Evolutionary conservation across 2,329 filamentous ascomycete genomes (phyloP).

Genomic region (Hypoxylon sp.): DNA sequence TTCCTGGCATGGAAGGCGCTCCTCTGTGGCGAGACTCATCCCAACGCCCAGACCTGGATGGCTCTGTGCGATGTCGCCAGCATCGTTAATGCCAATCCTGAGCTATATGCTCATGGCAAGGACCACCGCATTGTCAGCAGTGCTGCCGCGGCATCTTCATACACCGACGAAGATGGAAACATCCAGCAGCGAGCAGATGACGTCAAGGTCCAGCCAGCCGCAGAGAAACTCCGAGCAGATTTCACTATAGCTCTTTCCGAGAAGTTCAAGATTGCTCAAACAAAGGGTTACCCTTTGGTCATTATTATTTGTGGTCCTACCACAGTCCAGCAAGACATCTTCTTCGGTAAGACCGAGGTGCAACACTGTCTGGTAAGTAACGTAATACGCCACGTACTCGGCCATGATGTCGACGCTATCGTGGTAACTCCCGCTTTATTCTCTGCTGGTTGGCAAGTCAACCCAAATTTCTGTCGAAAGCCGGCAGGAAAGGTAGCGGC

Average conservation of each 20-base stretch:
- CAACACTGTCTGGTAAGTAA: slow-evolving; percentile 35
- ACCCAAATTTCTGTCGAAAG: slow-evolving; percentile 46
- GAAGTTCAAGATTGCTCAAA: slow-evolving; percentile 38
- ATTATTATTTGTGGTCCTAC: slow-evolving; percentile 52
- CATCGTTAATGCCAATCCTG: slow-evolving; percentile 40
- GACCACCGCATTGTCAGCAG: slow-evolving; percentile 45
- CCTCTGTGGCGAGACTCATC: slow-evolving; percentile 40
- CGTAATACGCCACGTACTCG: slow-evolving; percentile 44
- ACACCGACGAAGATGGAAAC: background rate
- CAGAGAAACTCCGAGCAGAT: slow-evolving; percentile 35
- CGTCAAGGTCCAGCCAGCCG: slow-evolving; percentile 46
- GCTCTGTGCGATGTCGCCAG: slow-evolving; percentile 46
- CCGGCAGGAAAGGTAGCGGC: slow-evolving; percentile 14
- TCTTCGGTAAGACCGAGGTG: slow-evolving; percentile 41
- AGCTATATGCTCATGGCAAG: slow-evolving; percentile 48
- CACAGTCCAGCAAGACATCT: slow-evolving; percentile 52
- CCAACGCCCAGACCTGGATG: slow-evolving; percentile 49
- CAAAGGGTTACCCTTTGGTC: slow-evolving; percentile 40
- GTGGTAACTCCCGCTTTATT: slow-evolving; percentile 52
- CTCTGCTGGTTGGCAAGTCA: slow-evolving; percentile 54
- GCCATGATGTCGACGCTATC: slow-evolving; percentile 35
- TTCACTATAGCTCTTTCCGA: slow-evolving; percentile 43
- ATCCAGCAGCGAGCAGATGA: slow-evolving; percentile 37
- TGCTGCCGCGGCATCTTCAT: slow-evolving; percentile 17
- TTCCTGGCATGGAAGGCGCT: slow-evolving; percentile 53